These are phyloP conservation scores for Astragalus membranaceus DNA, from an alignment of 306 rosid genomes.

Conservation along the genomic window DNA sequence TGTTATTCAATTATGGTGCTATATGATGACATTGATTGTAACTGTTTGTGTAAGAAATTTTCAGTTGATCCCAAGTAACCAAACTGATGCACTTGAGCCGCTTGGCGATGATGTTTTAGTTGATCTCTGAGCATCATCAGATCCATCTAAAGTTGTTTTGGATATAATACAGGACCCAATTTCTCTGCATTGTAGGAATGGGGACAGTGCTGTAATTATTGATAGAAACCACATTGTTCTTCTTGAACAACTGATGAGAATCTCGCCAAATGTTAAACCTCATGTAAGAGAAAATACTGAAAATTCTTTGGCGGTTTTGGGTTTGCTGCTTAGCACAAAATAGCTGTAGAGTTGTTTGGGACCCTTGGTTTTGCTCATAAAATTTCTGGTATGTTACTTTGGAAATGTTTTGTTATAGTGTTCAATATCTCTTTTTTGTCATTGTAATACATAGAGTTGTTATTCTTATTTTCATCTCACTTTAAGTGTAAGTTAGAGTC, in stretches of 20 bases:
- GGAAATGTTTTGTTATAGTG: neutral
- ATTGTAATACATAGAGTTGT: neutral
- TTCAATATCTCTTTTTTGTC: neutral
- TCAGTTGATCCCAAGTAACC: neutral
- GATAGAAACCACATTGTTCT: neutral
- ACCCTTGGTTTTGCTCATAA: neutral
- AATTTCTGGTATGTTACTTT: neutral
- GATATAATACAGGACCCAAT: neutral
- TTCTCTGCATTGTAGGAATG: neutral
- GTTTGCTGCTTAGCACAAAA: neutral
- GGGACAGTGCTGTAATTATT: neutral
- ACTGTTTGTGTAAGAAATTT: neutral
- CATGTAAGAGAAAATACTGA: neutral
- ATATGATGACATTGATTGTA: neutral
- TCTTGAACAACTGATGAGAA: neutral
- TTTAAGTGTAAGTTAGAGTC: no score
- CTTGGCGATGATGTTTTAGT: neutral
- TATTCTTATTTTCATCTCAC: neutral
- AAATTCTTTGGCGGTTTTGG: neutral
- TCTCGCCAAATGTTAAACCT: neutral
- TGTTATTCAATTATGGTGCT: conserved; percentile 1
- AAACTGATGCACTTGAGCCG: neutral
- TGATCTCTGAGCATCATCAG: neutral
- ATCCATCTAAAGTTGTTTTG: neutral
- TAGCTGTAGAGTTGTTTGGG: neutral